Evolutionary conservation across 2,329 filamentous ascomycete species (phyloP).

Genomic region (Botryotinia globosa): DNA sequence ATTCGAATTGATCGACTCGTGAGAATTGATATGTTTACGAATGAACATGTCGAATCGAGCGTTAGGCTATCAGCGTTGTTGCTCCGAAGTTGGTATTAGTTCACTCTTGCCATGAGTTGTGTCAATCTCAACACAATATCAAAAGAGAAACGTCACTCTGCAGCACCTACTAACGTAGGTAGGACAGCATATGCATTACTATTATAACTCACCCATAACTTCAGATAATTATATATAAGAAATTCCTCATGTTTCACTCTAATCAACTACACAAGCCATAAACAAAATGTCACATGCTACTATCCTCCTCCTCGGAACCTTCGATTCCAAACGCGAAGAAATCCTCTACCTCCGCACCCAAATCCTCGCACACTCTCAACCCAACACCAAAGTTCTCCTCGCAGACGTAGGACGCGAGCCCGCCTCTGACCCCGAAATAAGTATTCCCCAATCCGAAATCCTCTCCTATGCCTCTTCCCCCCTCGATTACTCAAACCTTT

Average conservation of each 20-base stretch:
- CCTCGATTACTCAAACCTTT: constrained; percentile 41
- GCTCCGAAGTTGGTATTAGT: background rate
- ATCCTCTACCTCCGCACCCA: constrained; percentile 51
- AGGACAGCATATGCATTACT: background rate
- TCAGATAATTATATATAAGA: background rate
- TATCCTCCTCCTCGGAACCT: constrained; percentile 57
- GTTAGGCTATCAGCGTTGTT: background rate
- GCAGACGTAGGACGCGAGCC: constrained; percentile 55
- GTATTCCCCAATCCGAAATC: constrained; percentile 46
- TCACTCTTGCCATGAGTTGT: background rate
- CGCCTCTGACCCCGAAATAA: constrained; percentile 46
- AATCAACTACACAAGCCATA: background rate
- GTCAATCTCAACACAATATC: background rate
- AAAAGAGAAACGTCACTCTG: background rate
- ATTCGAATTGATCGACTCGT: background rate
- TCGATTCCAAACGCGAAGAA: constrained; percentile 62
- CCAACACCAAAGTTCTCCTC: constrained; percentile 43
- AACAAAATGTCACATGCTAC: constrained; percentile 38
- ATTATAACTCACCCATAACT: background rate
- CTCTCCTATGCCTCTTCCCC: constrained; percentile 38
- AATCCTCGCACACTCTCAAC: constrained; percentile 37
- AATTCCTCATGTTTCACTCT: background rate
- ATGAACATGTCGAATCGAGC: background rate
- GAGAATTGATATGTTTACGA: background rate
- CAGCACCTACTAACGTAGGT: background rate